Evolutionary conservation across 139 green algal species (phyloP).

Genomic region (Tetradesmus lagerheimii): DNA sequence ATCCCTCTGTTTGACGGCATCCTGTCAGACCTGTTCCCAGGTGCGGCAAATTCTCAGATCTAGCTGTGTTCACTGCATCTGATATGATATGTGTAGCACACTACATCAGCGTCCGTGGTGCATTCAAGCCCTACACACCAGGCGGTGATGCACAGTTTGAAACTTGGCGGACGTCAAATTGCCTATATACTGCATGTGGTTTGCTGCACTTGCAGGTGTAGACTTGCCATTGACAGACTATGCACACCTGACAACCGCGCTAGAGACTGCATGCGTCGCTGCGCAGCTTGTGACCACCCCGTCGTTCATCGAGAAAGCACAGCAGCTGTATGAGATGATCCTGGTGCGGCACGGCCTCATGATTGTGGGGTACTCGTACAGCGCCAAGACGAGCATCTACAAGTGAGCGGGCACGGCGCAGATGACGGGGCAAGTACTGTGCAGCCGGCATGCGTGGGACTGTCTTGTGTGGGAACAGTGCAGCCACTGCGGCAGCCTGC

Average conservation of each 20-base stretch:
- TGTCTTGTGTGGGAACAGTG: not conserved
- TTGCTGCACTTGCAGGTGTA: constrained; percentile 59
- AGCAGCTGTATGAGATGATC: constrained; percentile 92
- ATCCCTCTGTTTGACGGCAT: constrained; percentile 87
- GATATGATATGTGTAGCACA: not conserved
- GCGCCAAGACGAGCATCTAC: constrained; percentile 79
- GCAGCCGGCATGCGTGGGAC: not conserved
- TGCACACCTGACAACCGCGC: not conserved
- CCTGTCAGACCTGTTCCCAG: constrained; percentile 83
- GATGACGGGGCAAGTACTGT: not conserved
- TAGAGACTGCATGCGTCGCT: constrained; percentile 12
- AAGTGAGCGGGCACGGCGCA: not conserved
- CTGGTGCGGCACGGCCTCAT: constrained; percentile 88
- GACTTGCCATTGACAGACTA: constrained; percentile 61
- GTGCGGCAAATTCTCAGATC: constrained; percentile 13
- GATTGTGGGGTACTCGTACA: constrained; percentile 80
- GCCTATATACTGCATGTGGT: not conserved
- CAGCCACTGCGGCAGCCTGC: too few species aligned
- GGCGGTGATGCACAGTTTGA: too few species aligned
- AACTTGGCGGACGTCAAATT: too few species aligned
- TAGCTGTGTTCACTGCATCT: not conserved
- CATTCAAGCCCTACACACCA: too few species aligned
- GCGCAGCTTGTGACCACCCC: constrained; percentile 38
- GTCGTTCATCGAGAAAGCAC: constrained; percentile 81
- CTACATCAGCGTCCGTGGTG: not conserved